phyloP scores from a whole-genome alignment of 768 basidiomycete species.

The Candolleomyces efflorescens region DNA sequence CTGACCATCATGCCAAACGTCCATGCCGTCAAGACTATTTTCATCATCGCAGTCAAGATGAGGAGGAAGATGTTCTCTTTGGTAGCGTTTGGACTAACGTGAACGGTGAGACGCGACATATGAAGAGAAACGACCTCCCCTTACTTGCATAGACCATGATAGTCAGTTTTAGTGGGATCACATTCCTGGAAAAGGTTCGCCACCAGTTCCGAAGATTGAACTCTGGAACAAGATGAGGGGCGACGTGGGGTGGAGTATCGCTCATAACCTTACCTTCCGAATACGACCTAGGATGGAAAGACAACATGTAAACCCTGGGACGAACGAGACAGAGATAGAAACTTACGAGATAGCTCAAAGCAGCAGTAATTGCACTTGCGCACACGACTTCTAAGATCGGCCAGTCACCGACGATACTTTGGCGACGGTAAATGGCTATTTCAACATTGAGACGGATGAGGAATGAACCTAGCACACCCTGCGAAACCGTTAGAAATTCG shows the following conservation, averaged over 20 bases:
- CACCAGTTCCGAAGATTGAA: constrained; percentile 77
- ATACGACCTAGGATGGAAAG: constrained; percentile 47
- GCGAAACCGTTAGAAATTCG: neutral
- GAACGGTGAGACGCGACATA: neutral
- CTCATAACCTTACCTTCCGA: constrained; percentile 21
- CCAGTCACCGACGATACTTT: constrained; percentile 52
- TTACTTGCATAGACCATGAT: constrained; percentile 80
- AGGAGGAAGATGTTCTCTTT: constrained; percentile 68
- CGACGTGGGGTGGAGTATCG: neutral
- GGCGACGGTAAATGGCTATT: constrained; percentile 56
- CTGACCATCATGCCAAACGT: constrained; percentile 76
- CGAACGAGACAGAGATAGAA: neutral
- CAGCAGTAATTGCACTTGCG: constrained; percentile 63
- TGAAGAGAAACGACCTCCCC: constrained; percentile 18
- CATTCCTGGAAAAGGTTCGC: constrained; percentile 84
- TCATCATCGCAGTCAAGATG: constrained; percentile 55
- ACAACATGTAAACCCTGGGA: neutral
- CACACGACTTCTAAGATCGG: constrained; percentile 63
- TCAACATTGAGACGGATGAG: constrained; percentile 65
- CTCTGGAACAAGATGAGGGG: constrained; percentile 32
- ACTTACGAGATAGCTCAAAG: constrained; percentile 62
- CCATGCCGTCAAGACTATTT: constrained; percentile 65
- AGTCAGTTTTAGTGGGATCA: constrained; percentile 58
- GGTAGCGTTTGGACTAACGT: constrained; percentile 53
- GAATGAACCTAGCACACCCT: constrained; percentile 65